Conservation (phyloP, 441 rosid genomes). For the Dalechampia spathulata region DNA sequence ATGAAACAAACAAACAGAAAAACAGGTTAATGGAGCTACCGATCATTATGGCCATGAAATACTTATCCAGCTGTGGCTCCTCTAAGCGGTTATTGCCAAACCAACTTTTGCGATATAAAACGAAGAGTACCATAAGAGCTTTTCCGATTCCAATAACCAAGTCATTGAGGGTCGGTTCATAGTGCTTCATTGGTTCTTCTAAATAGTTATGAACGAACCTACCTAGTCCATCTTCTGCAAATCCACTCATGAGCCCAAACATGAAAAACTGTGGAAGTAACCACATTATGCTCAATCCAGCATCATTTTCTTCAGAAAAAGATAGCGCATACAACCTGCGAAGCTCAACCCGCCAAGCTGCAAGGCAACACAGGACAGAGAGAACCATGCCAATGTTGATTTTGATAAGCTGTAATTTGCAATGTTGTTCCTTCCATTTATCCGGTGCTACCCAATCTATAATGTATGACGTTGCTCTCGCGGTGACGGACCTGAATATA, state of each 20-base stretch:
- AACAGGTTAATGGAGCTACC: background rate
- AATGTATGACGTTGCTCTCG: background rate
- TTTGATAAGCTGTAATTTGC: background rate
- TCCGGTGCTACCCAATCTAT: too few species aligned
- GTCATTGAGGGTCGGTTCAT: background rate
- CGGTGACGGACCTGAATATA: background rate
- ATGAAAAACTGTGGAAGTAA: background rate
- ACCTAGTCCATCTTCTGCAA: background rate
- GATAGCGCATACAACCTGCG: background rate
- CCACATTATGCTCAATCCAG: background rate
- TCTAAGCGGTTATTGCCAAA: background rate
- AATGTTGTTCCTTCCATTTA: too few species aligned
- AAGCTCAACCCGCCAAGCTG: background rate
- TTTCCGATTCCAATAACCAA: constrained; percentile 1
- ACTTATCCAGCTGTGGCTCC: background rate
- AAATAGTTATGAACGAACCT: background rate
- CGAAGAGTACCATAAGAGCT: background rate
- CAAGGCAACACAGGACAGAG: background rate
- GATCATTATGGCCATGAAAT: background rate
- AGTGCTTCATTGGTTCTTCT: background rate
- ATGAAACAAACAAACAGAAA: background rate
- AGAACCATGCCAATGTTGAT: background rate
- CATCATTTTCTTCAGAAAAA: background rate
- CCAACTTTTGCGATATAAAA: background rate
- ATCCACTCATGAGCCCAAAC: constrained; percentile 1